Evolutionary conservation across 176 grass and related monocot species (phyloP).

Genomic region (Miscanthus lutarioriparius): DNA sequence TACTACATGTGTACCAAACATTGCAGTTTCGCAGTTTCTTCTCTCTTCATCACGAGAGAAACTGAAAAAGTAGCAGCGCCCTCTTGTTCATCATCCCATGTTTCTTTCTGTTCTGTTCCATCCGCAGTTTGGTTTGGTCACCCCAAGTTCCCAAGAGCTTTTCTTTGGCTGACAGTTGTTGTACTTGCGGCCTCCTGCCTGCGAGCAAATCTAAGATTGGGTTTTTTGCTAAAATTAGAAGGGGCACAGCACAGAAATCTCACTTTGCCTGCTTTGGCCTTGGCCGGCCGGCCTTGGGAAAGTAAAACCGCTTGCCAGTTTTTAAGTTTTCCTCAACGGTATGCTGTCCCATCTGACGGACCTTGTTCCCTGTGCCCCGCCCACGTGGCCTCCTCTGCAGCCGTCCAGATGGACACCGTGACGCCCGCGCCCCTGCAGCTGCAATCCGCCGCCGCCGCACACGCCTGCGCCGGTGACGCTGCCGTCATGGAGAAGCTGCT

Average conservation of each 20-base stretch:
- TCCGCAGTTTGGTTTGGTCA: neutral
- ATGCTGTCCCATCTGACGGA: conserved; percentile 40
- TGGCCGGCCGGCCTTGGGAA: conserved; percentile 5
- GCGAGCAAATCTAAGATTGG: conserved; percentile 22
- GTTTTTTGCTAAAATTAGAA: conserved; percentile 49
- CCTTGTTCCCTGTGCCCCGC: conserved; percentile 17
- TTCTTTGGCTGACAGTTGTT: conserved; percentile 27
- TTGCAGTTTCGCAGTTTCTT: conserved; percentile 30
- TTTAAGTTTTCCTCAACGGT: conserved; percentile 58
- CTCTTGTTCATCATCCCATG: neutral
- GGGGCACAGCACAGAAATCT: neutral
- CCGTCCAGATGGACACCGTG: conserved; percentile 47
- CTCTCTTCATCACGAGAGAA: neutral
- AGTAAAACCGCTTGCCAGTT: conserved; percentile 29
- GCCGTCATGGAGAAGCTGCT: neutral
- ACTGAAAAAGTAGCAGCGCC: neutral
- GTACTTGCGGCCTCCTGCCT: neutral
- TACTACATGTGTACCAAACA: neutral
- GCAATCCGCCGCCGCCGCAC: neutral
- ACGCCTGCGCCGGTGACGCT: conserved; percentile 24
- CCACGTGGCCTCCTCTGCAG: conserved; percentile 38
- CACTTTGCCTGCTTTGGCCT: neutral
- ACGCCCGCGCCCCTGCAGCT: conserved; percentile 7
- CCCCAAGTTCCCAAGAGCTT: neutral
- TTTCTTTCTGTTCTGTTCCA: neutral